These are phyloP conservation scores for Rhododendron mucronatum DNA, from an alignment of 148 eudicot species.

Conservation along the genomic window DNA sequence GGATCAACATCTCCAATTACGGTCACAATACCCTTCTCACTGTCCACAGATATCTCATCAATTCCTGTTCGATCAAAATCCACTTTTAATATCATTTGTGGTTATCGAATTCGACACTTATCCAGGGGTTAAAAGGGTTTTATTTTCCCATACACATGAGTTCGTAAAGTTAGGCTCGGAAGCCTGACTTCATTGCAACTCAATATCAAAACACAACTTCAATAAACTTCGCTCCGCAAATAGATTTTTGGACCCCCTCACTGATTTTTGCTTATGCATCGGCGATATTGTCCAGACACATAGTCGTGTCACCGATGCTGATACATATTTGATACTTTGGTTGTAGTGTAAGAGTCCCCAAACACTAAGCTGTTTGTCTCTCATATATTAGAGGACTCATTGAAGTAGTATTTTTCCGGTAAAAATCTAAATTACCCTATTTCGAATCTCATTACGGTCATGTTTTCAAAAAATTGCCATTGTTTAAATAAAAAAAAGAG, in stretches of 20 bases:
- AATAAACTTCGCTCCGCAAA: not conserved
- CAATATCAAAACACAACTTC: not conserved
- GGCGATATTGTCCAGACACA: too few species aligned
- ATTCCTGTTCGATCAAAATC: constrained; percentile 9
- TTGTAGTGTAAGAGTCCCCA: too few species aligned
- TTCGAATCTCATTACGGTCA: not conserved
- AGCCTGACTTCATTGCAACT: not conserved
- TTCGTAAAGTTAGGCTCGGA: not conserved
- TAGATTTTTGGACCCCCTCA: not conserved
- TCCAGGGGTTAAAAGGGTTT: not conserved
- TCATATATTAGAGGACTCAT: not conserved
- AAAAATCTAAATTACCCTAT: not conserved
- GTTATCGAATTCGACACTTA: not conserved
- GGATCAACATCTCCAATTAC: constrained; percentile 34
- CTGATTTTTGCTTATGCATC: not conserved
- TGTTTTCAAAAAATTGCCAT: not conserved
- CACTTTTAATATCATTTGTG: not conserved
- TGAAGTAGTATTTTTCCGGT: not conserved
- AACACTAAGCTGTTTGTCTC: not conserved
- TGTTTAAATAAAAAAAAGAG: not conserved
- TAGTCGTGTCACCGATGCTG: too few species aligned
- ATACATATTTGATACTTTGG: not conserved
- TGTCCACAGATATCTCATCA: constrained; percentile 19
- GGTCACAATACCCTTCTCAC: constrained; percentile 22
- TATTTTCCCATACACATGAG: not conserved